Conservation (phyloP, 768 basidiomycete species). For the Lactarius psammicola region DNA sequence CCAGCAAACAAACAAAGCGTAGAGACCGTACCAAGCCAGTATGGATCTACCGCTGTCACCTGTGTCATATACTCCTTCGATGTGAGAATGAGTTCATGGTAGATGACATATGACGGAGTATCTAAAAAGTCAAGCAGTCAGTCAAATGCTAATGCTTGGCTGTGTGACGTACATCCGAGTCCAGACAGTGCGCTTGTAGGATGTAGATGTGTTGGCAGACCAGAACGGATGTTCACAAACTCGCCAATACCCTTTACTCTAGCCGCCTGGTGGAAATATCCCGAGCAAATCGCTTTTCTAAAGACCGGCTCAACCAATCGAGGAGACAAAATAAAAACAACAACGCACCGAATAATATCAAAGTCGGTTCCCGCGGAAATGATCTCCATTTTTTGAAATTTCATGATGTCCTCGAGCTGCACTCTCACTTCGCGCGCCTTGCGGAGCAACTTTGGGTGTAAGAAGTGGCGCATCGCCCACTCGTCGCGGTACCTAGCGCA, state of each 20-base stretch:
- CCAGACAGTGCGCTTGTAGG: constrained; percentile 97
- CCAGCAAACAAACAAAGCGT: not conserved
- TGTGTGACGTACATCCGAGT: constrained; percentile 70
- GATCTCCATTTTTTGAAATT: constrained; percentile 94
- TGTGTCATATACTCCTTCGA: constrained; percentile 99
- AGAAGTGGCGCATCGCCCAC: constrained; percentile 92
- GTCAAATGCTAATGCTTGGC: not conserved
- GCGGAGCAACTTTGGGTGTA: constrained; percentile 92
- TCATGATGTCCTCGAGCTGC: constrained; percentile 99
- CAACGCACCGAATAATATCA: constrained; percentile 71
- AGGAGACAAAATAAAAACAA: not conserved
- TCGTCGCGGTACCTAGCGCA: constrained; percentile 77
- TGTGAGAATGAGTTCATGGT: constrained; percentile 93
- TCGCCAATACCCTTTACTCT: constrained; percentile 98
- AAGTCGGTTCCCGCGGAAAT: constrained; percentile 93
- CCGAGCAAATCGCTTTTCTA: constrained; percentile 95
- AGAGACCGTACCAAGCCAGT: constrained; percentile 78
- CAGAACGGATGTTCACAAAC: constrained; percentile 96
- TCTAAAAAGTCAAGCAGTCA: constrained; percentile 45
- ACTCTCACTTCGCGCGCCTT: constrained; percentile 94
- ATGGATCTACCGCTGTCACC: constrained; percentile 96
- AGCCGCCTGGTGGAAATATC: constrained; percentile 99
- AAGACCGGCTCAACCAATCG: not conserved
- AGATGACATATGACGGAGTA: constrained; percentile 94
- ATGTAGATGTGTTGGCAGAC: constrained; percentile 91